phyloP scores from a whole-genome alignment of 139 green algal species.

The Chlorella sorokiniana region DNA sequence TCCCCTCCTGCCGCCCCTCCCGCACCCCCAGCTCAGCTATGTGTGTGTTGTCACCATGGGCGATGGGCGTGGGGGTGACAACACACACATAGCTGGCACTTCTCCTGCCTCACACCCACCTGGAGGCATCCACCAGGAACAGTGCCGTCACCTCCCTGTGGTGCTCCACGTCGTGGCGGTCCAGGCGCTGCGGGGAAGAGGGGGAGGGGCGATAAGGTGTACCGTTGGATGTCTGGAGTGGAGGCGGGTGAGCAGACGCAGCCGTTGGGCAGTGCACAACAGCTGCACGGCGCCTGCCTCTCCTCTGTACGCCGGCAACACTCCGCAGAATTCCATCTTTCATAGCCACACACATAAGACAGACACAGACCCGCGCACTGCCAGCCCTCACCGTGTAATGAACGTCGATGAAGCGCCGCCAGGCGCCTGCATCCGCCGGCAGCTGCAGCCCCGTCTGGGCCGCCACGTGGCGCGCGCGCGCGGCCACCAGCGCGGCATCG shows the following conservation, averaged over 20 bases:
- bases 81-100: neutral
- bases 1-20: too few species aligned
- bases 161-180: slow-evolving; percentile 30
- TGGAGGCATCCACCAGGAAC: slow-evolving; percentile 55
- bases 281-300: too few species aligned
- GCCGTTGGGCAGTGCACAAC: too few species aligned
- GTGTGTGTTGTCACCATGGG: too few species aligned
- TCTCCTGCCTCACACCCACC: neutral
- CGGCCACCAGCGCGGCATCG: slow-evolving; percentile 49
- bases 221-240: neutral
- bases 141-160: slow-evolving; percentile 61
- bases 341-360: too few species aligned
- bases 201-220: neutral
- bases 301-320: too few species aligned
- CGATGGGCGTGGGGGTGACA: too few species aligned
- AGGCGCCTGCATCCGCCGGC: slow-evolving; percentile 52
- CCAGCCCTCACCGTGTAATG: slow-evolving; percentile 52
- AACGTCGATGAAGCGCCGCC: slow-evolving; percentile 70
- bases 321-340: too few species aligned
- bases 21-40: too few species aligned
- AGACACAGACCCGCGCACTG: neutral
- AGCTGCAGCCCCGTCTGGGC: slow-evolving; percentile 62
- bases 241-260: slow-evolving; percentile 3
- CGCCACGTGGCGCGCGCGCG: slow-evolving; percentile 53
- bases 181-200: neutral